Evolutionary conservation across 2,329 filamentous ascomycete species (phyloP).

Genomic region (Cladosporium sphaerospermum): DNA sequence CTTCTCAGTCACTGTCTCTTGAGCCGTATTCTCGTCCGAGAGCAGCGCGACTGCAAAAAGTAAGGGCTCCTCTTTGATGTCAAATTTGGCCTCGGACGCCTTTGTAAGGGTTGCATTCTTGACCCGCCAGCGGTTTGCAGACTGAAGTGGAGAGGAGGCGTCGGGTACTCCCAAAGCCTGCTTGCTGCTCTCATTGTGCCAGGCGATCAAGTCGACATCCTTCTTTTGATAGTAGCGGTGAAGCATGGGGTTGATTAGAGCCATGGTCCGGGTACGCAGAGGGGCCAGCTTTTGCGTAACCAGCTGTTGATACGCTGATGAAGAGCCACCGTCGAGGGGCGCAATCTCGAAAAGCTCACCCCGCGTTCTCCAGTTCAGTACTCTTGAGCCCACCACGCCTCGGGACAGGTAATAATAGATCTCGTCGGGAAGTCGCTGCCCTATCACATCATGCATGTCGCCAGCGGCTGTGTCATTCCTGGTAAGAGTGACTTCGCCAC

Average conservation of each 20-base stretch:
- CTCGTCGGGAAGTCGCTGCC: constrained; percentile 83
- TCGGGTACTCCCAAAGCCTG: constrained; percentile 35
- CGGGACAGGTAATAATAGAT: constrained; percentile 83
- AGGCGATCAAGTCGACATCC: constrained; percentile 69
- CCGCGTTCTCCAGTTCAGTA: constrained; percentile 77
- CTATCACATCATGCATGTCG: constrained; percentile 84
- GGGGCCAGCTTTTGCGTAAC: constrained; percentile 68
- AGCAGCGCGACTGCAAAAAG: constrained; percentile 52
- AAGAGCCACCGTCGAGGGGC: constrained; percentile 77
- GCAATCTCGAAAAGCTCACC: constrained; percentile 71
- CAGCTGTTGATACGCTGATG: constrained; percentile 73
- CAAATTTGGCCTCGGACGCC: constrained; percentile 10
- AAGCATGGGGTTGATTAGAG: constrained; percentile 70
- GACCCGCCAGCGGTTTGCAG: constrained; percentile 64
- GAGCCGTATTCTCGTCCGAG: constrained; percentile 61
- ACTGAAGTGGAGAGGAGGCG: constrained; percentile 16
- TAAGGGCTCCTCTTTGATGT: constrained; percentile 36
- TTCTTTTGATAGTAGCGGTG: constrained; percentile 79
- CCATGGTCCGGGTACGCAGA: constrained; percentile 68
- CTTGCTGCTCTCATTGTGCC: constrained; percentile 70
- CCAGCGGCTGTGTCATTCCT: constrained; percentile 67
- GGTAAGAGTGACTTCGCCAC: constrained; percentile 71
- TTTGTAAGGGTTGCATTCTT: constrained; percentile 22
- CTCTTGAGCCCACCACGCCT: constrained; percentile 70
- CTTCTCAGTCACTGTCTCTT: constrained; percentile 53